These are phyloP conservation scores for Linanthus parryae DNA, from an alignment of 148 eudicot species.

Conservation along the genomic window DNA sequence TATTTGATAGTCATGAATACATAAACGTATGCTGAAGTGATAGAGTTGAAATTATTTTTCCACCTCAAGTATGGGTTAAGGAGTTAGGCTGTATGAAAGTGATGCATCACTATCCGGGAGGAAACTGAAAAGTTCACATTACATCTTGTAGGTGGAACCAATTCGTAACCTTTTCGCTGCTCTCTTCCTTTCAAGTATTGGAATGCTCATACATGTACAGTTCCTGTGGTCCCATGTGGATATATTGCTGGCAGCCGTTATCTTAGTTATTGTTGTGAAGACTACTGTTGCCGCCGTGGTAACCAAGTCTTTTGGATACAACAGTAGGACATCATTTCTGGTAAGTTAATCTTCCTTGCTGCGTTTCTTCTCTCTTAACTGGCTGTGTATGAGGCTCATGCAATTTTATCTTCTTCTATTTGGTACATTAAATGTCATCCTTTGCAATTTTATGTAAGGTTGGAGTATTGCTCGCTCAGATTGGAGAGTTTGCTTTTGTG, in stretches of 20 bases:
- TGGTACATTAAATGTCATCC: too few species aligned
- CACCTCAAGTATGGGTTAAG: too few species aligned
- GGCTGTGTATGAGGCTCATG: too few species aligned
- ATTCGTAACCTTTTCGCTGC: slow-evolving; percentile 97
- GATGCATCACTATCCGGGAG: too few species aligned
- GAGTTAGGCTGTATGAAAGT: too few species aligned
- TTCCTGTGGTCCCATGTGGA: slow-evolving; percentile 98
- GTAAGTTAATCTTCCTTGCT: slow-evolving; percentile 37
- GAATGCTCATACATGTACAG: slow-evolving; percentile 94
- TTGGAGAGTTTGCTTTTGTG: slow-evolving; percentile 98
- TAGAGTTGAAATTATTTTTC: too few species aligned
- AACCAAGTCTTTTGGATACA: slow-evolving; percentile 82
- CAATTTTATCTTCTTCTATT: too few species aligned
- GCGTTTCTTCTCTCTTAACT: too few species aligned
- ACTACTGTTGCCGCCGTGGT: slow-evolving; percentile 72
- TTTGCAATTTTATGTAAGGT: slow-evolving; percentile 50
- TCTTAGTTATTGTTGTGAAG: slow-evolving; percentile 81
- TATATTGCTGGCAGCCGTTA: slow-evolving; percentile 92
- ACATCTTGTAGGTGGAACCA: slow-evolving; percentile 80
- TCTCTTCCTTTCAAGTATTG: slow-evolving; percentile 96
- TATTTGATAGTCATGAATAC: too few species aligned
- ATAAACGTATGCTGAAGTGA: too few species aligned
- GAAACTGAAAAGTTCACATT: too few species aligned
- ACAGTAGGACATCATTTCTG: slow-evolving; percentile 65
- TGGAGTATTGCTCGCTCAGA: slow-evolving; percentile 92